These are phyloP conservation scores for Corynespora cassiicola DNA, from an alignment of 2,329 filamentous ascomycete genomes.

Conservation along the genomic window DNA sequence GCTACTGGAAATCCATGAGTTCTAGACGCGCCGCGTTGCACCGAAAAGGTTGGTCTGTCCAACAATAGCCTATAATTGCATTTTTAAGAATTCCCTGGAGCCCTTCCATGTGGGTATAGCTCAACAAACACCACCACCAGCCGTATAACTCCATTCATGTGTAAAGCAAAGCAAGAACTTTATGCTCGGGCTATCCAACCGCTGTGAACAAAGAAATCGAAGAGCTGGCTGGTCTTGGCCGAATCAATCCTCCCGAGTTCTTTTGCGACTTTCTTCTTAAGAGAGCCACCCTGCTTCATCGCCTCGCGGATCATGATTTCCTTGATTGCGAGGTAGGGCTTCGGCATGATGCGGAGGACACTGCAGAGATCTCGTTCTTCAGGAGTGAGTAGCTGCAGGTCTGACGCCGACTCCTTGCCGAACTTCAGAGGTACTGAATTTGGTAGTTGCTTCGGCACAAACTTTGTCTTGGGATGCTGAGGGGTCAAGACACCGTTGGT, in stretches of 20 bases:
- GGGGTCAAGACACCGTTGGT: constrained; percentile 46
- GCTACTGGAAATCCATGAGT: too few species aligned
- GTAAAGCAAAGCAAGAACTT: too few species aligned
- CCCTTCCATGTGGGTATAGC: too few species aligned
- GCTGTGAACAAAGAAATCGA: constrained; percentile 92
- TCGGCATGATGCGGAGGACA: constrained; percentile 83
- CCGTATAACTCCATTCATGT: too few species aligned
- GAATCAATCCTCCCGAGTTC: constrained; percentile 85
- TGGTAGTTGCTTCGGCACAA: constrained; percentile 63
- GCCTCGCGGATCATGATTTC: constrained; percentile 91
- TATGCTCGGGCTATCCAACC: constrained; percentile 91
- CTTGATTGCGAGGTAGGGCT: constrained; percentile 94
- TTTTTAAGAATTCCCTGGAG: too few species aligned
- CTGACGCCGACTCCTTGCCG: constrained; percentile 77
- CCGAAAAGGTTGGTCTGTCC: too few species aligned
- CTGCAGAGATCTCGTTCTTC: constrained; percentile 90
- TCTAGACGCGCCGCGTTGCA: too few species aligned
- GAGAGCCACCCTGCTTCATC: constrained; percentile 81
- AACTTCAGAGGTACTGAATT: constrained; percentile 71
- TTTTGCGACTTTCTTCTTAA: constrained; percentile 94
- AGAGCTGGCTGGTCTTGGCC: constrained; percentile 84
- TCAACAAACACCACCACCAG: too few species aligned
- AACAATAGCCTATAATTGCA: too few species aligned
- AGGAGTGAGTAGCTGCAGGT: constrained; percentile 82
- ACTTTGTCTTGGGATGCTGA: constrained; percentile 53